These are phyloP conservation scores for Hapsidospora chrysogenum DNA, from an alignment of 495 filamentous ascomycete species.

Conservation along the genomic window DNA sequence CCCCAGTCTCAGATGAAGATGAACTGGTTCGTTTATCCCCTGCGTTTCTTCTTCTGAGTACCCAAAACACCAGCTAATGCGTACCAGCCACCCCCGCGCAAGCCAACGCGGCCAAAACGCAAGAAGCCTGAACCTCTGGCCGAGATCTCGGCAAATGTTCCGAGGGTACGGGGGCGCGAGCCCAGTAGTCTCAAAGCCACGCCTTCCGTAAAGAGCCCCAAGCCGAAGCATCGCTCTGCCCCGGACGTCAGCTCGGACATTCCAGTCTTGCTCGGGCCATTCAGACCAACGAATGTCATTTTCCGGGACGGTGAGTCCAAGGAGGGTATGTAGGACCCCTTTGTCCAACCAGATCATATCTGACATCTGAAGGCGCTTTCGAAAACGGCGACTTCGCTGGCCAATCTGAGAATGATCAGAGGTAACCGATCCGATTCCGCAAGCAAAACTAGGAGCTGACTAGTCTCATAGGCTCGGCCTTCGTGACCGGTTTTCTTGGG, in stretches of 20 bases:
- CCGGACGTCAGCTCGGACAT: background rate
- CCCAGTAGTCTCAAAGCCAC: too few relatives aligned
- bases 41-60: too few relatives aligned
- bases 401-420: background rate
- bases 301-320: background rate
- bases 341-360: background rate
- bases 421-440: background rate
- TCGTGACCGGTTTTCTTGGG: background rate
- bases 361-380: background rate
- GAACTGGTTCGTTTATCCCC: slow-evolving; percentile 2
- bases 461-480: slow-evolving; percentile 1
- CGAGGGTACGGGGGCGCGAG: background rate
- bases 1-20: slow-evolving; percentile 6
- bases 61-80: background rate
- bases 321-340: background rate
- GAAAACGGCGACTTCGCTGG: background rate
- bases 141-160: slow-evolving; percentile 1
- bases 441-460: background rate
- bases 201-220: background rate
- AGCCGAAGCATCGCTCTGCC: background rate
- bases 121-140: background rate
- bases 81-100: background rate
- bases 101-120: background rate
- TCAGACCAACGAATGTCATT: background rate
- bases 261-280: background rate